These are phyloP conservation scores for Cicer yamashitae DNA, from an alignment of 306 rosid genomes.

Conservation along the genomic window DNA sequence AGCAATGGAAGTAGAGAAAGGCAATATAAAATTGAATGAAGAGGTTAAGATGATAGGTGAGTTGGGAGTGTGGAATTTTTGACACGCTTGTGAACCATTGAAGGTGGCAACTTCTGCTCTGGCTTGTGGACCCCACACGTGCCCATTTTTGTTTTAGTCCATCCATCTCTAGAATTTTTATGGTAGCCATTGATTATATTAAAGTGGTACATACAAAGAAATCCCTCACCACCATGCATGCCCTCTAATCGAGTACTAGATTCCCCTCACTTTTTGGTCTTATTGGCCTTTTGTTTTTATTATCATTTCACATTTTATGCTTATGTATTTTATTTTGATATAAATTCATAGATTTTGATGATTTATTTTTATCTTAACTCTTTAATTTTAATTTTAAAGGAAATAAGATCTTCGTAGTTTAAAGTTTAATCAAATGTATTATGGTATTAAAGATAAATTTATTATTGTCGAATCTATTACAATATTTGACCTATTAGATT, in stretches of 20 bases:
- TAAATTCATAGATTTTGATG: background rate
- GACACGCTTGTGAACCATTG: slow-evolving; percentile 45
- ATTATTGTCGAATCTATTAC: too few relatives aligned
- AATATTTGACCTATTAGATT: too few relatives aligned
- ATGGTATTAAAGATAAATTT: too few relatives aligned
- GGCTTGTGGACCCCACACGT: slow-evolving; percentile 24
- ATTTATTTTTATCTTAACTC: too few relatives aligned
- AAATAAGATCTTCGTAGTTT: too few relatives aligned
- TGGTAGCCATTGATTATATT: slow-evolving; percentile 42
- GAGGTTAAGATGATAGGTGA: slow-evolving; percentile 1
- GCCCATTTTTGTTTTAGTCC: slow-evolving; percentile 48
- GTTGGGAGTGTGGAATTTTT: slow-evolving; percentile 45
- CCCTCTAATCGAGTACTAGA: slow-evolving; percentile 30
- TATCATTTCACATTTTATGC: background rate
- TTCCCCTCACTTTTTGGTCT: slow-evolving; percentile 28
- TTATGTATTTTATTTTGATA: background rate
- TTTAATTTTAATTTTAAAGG: too few relatives aligned
- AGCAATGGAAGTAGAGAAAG: slow-evolving; percentile 29
- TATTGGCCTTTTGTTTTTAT: slow-evolving; percentile 10
- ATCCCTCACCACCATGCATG: slow-evolving; percentile 53
- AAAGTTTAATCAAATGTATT: too few relatives aligned
- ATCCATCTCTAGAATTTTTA: slow-evolving; percentile 47
- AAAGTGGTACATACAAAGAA: slow-evolving; percentile 8
- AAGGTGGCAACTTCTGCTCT: slow-evolving; percentile 51
- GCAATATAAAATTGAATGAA: slow-evolving; percentile 22